Percentiles rank a stretch among this genome's conserved stretches.
Conservation (phyloP, 2,329 filamentous ascomycete species). For the Apiospora pterosperma region DNA sequence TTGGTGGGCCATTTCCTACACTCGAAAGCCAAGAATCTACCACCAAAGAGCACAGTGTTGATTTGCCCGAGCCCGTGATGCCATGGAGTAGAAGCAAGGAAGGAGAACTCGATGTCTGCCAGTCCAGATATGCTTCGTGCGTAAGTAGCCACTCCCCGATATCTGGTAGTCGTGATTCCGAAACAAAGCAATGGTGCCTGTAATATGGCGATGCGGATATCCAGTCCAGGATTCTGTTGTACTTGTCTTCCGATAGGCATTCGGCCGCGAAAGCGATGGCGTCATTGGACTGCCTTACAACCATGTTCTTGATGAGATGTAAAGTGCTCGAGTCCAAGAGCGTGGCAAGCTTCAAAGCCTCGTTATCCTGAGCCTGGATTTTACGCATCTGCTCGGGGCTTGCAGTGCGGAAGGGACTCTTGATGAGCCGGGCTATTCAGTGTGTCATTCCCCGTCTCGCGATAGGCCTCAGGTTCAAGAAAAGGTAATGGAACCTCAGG, state of each 20-base stretch:
- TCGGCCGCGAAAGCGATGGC: too few species aligned
- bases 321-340: not conserved
- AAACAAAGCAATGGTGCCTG: not conserved
- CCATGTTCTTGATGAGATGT: not conserved
- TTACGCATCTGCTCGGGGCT: not conserved
- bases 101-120: not conserved
- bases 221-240: not conserved
- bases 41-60: not conserved
- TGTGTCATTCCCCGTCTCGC: too few species aligned
- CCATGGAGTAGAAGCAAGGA: not conserved
- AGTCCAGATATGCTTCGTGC: not conserved
- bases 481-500: not conserved
- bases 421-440: not conserved
- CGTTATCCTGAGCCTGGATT: not conserved
- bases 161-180: not conserved
- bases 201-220: not conserved
- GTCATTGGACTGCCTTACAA: not conserved
- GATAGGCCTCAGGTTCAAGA: too few species aligned
- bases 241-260: not conserved
- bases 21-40: not conserved
- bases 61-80: not conserved
- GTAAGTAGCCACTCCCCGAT: not conserved
- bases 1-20: not conserved
- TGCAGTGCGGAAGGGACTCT: not conserved
- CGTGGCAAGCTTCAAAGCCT: not conserved